Evolutionary conservation across 2,329 filamentous ascomycete species (phyloP), one percentile per base, ranked within the genome.

Genomic region (Beauveria bassiana): DNA sequence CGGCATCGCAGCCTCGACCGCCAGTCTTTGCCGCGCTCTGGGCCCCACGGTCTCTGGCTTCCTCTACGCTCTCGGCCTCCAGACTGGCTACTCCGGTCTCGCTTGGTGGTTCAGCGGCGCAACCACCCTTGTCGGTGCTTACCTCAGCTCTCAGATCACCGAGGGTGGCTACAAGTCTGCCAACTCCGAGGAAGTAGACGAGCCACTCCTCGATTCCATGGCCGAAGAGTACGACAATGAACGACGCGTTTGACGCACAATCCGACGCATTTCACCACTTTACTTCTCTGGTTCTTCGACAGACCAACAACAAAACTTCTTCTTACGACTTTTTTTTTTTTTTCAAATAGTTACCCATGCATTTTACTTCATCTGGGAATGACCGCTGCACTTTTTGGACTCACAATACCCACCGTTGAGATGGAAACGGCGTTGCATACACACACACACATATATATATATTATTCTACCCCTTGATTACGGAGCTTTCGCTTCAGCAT

Each of bases 91-190:
- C 71, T 93, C 92, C 5, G 92, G 92, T 22, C 80, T 97, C 40
- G 89, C 92, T 0, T 99, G 95, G 93, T 99, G 95, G 95, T 87
- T 86, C 64, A 93, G 88, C 66, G 91, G 89, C 9, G 69, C 89
- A 3, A 85, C 97, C 38, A 90, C 91, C 40, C 75, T 91, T 12
- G 73, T 86, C 16, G 95, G 93, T 51, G 90, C 88, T 1, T 76
- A 89, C 56, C 79, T 95, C 68, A 90, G 89, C 72, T 80, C 91
- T 63, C 86, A 85, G 71, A 89, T 97, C 74, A 85, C 85, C 42
- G 89, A 93, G 68, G 79, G 82, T 16, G 77, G 79, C 14, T 73
- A 77, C 59, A 75, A 79, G 55, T 74, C 78, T 60, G 76, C 70
- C 64, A 69, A 69, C 45, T 70, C 68, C 16, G 73, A 75, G 22